Base-by-base conservation (phyloP, 345 rosid genomes). In the Trapa incisa region DNA sequence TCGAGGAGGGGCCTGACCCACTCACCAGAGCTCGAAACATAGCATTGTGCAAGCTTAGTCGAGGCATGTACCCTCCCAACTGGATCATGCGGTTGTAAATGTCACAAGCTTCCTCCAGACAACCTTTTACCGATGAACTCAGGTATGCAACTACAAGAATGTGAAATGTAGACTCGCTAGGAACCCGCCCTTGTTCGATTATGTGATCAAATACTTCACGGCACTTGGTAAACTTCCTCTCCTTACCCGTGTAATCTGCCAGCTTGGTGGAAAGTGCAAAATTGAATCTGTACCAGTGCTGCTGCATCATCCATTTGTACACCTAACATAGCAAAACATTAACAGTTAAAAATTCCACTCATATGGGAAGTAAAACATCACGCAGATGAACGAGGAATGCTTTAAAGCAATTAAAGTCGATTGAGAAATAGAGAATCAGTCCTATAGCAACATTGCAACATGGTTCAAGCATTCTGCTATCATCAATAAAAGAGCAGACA, bases 51-150 rank as follows among this genome's bases (percentile, higher is more conserved):
- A 93, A 76, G 70, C 84, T 81, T 58, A 86, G 85, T 65, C 71
- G 82, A 5, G 97, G 97, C 71, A 41, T 69, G 66, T 87, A 88
- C 54, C 96, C 99, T 74, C 97, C 99, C 68, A 41, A 77, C 72
- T 90, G 97, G 81, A 90, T 79, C 99, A 90, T 93, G 38, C 87
- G 85, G 65, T 87, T 93, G 80, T 88, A 94, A 77, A 90, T 81
- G 47, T 75, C 32, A 52, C 96, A 94, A 14, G 96, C 97, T 76
- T 90, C 99, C 29, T 83, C 86, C 33, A 90, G 67, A 66, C 88
- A 83, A 37, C 96, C 95, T 70, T 80, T 75, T 56, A 80, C 65
- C n/a, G 89, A 79, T 41, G 87, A 79, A 74, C 92, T 83, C 60
- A 90, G 84, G 80, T 94, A 90, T 8, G 97, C 85, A 78, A 90